These are phyloP conservation scores for Mercurialis annua DNA, from an alignment of 345 rosid species.

Conservation along the genomic window DNA sequence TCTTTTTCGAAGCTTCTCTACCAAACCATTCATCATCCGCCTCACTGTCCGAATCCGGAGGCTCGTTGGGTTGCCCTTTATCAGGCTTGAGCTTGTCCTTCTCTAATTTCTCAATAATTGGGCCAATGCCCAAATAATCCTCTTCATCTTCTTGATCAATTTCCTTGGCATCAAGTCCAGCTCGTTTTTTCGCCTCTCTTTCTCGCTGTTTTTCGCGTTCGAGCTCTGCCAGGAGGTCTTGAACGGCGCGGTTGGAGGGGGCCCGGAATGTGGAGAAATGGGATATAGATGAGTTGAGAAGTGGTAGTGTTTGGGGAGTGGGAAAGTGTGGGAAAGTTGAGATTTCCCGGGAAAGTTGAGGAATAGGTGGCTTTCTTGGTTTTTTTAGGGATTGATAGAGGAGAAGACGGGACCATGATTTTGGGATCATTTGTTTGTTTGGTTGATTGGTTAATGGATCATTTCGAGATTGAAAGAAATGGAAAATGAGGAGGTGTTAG, in stretches of 20 bases:
- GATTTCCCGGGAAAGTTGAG: conserved; percentile 14
- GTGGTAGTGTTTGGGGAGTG: conserved; percentile 25
- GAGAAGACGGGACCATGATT: conserved; percentile 20
- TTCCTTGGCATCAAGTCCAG: conserved; percentile 68
- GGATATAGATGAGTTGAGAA: conserved; percentile 26
- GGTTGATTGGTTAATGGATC: not conserved
- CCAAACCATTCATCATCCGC: conserved; percentile 50
- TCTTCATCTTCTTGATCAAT: conserved; percentile 81
- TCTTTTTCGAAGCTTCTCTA: conserved; percentile 39
- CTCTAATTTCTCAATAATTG: conserved; percentile 72
- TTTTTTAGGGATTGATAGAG: conserved; percentile 17
- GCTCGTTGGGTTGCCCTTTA: conserved; percentile 43
- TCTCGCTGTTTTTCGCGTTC: conserved; percentile 76
- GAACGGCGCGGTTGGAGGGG: conserved; percentile 27
- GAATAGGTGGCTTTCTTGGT: not conserved
- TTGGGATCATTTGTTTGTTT: conserved; percentile 8
- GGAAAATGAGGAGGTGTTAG: not conserved
- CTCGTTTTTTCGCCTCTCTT: conserved; percentile 57
- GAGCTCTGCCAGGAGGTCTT: conserved; percentile 52
- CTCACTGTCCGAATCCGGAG: conserved; percentile 72
- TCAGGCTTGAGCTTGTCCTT: conserved; percentile 48
- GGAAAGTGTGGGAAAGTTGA: conserved; percentile 18
- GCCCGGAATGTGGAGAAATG: conserved; percentile 37
- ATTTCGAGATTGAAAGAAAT: not conserved
- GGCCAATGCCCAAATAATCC: conserved; percentile 73